Conservation (phyloP, 495 filamentous ascomycete species). For the Talaromyces trachyspermus region DNA sequence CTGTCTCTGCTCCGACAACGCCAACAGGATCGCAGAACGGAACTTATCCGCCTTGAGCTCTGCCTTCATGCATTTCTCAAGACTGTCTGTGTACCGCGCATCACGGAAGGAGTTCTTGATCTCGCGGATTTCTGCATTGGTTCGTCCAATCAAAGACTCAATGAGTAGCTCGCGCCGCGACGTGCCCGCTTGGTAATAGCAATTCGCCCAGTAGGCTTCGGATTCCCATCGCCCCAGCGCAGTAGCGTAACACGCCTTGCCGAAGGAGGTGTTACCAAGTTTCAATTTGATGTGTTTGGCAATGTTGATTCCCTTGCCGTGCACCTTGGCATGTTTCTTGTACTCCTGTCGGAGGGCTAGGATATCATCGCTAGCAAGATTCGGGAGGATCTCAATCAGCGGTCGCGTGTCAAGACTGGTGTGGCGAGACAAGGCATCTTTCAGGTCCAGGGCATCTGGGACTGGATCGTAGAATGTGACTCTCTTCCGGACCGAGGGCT, state of each 20-base stretch:
- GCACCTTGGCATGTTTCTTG: conserved; percentile 76
- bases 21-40: conserved; percentile 78
- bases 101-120: conserved; percentile 94
- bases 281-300: conserved; percentile 88
- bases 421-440: conserved; percentile 63
- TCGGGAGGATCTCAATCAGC: conserved; percentile 77
- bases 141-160: conserved; percentile 82
- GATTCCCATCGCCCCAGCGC: conserved; percentile 88
- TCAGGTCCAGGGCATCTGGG: conserved; percentile 67
- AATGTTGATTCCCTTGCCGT: conserved; percentile 82
- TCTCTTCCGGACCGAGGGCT: conserved; percentile 32
- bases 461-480: conserved; percentile 68
- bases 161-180: conserved; percentile 82
- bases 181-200: conserved; percentile 90
- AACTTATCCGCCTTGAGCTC: conserved; percentile 94
- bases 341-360: conserved; percentile 79
- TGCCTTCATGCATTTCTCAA: conserved; percentile 79
- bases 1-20: conserved; percentile 74
- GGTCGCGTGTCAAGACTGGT: conserved; percentile 59
- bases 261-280: conserved; percentile 65
- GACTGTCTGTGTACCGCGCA: conserved; percentile 78
- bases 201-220: conserved; percentile 97
- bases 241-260: conserved; percentile 84
- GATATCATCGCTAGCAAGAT: conserved; percentile 76
- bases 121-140: conserved; percentile 74